Conservation (phyloP, 345 rosid genomes). For the Boechera stricta region DNA sequence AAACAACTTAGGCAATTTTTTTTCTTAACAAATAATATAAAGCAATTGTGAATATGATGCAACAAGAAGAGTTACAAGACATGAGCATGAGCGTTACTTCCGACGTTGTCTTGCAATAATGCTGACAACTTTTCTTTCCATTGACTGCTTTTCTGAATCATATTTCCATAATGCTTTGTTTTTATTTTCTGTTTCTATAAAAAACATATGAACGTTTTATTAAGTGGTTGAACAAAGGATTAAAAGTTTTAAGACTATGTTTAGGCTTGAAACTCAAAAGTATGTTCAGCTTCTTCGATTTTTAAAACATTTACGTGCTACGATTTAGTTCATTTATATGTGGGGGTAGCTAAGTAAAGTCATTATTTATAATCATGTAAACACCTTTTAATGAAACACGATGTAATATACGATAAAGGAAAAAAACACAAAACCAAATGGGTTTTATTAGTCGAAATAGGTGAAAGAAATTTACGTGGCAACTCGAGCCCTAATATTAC, state of each 20-base stretch:
- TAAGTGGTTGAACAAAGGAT: not conserved
- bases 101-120: conserved; percentile 36
- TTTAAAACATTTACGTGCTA: conserved; percentile 8
- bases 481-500: not conserved
- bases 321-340: not conserved
- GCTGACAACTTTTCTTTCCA: conserved; percentile 30
- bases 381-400: not conserved
- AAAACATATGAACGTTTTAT: not conserved
- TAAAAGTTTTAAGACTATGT: not conserved
- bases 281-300: conserved; percentile 18
- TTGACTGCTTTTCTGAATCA: conserved; percentile 30
- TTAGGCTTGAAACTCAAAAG: conserved; percentile 6
- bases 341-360: not conserved
- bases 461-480: not conserved
- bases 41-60: conserved; percentile 21
- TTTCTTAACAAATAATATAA: not conserved
- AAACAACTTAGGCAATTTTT: conserved; percentile 3
- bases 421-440: not conserved
- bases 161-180: not conserved
- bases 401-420: not conserved
- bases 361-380: not conserved
- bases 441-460: not conserved
- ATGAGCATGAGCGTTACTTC: conserved; percentile 45
- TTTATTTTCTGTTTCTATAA: not conserved
- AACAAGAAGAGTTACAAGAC: conserved; percentile 38